Evolutionary conservation across 371 early-diverging fungal genomes (phyloP).

Genomic region (Capillidium heterosporum): DNA sequence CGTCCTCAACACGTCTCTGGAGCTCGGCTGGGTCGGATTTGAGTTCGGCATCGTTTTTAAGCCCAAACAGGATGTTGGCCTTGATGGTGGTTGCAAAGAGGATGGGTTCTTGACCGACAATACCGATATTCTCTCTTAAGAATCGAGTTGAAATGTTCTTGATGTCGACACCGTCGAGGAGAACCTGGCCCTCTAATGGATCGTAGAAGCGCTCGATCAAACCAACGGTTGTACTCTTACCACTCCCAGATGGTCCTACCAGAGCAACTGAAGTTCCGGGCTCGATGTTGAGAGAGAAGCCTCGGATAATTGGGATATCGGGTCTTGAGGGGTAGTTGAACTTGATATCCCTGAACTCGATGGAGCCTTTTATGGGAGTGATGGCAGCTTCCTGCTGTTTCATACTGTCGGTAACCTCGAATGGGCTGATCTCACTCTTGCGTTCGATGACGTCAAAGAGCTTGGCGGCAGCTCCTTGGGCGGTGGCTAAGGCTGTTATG

Average conservation of each 20-base stretch:
- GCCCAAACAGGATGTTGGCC: conserved; percentile 53
- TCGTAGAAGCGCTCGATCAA: conserved; percentile 78
- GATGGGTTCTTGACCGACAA: conserved; percentile 65
- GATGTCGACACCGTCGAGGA: conserved; percentile 35
- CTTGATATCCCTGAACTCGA: conserved; percentile 39
- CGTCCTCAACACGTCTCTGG: conserved; percentile 37
- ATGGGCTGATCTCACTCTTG: conserved; percentile 30
- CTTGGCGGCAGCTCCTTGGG: conserved; percentile 33
- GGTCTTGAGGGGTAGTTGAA: conserved; percentile 57
- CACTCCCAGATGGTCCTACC: conserved; percentile 65
- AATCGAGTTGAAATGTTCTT: conserved; percentile 24
- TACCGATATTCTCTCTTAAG: conserved; percentile 38
- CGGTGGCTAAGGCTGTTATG: conserved; percentile 31
- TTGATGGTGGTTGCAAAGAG: conserved; percentile 61
- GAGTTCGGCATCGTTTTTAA: conserved; percentile 29
- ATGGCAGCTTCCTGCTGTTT: conserved; percentile 26
- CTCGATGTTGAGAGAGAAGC: conserved; percentile 14
- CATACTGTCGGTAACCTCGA: conserved; percentile 31
- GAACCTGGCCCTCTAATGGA: conserved; percentile 8
- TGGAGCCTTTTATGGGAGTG: conserved; percentile 24
- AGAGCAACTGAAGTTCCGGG: conserved; percentile 54
- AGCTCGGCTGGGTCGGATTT: conserved; percentile 31
- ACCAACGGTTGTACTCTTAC: conserved; percentile 73
- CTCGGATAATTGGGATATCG: conserved; percentile 34
- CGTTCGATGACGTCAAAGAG: conserved; percentile 62